Base-by-base conservation (phyloP, 768 basidiomycete genomes). In the Agrocybe praecox region DNA sequence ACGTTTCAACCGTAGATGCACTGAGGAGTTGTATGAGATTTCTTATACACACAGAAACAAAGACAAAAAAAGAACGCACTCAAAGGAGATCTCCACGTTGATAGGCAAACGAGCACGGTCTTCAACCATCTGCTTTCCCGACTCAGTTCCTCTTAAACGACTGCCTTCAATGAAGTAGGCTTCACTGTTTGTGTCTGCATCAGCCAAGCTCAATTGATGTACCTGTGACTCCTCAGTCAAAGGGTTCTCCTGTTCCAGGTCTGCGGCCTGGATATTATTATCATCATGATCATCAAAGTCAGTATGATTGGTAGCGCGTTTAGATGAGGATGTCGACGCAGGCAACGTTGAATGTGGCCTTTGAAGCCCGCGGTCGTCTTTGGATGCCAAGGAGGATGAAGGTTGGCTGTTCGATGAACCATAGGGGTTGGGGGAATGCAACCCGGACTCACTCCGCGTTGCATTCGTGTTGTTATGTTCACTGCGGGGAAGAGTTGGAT, bases 301-400 rank as follows among this genome's bases (percentile, higher is more conserved):
- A n/a, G 48, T 23, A 36, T 48, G 40, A 24, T 43, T 36, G 17
- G 44, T 32, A 26, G 42, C 23, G 7, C 32, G n/a, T 14, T 45
- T 40, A 26, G 56, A 57, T 14, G 50, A 57, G 12, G 57, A 34
- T 6, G 57, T 49, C 7, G 57, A 53, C 26, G 43, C 33, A 9
- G 57, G 44, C 48, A 54, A 53, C 40, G 57, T 44, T 17, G 57
- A 58, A 19, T 23, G 47, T 29, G 57, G 52, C 23, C 57, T 53
- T 5, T 47, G 51, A 26, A 42, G 42, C 2, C 52, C 47, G 47
- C 53, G 46, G 26, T 58, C 47, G 17, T 43, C 26, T 26, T 19
- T 23, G 22, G 36, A 32, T 26, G 47, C 51, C 46, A 52, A 48
- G 22, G 56, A 57, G 14, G 56, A 52, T 15, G 50, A 47, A 8